phyloP scores from a whole-genome alignment of 352 stramenopile species.

The Phytophthora ohioensis region DNA sequence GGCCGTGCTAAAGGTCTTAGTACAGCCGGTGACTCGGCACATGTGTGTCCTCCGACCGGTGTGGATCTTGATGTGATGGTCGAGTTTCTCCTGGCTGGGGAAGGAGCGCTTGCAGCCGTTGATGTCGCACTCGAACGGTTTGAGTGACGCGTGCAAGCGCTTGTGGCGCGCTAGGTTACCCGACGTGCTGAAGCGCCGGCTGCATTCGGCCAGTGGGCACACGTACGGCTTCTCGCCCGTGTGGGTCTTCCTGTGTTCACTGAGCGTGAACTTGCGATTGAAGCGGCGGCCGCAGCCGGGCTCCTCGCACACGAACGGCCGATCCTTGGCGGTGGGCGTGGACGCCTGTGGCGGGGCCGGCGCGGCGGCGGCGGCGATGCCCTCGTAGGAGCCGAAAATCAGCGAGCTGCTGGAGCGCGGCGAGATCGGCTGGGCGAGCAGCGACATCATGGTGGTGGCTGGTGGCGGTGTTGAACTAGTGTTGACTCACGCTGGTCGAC shows the following conservation, averaged over 20 bases:
- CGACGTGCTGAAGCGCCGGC: slow-evolving; percentile 63
- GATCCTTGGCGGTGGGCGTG: slow-evolving; percentile 30
- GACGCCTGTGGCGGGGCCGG: background rate
- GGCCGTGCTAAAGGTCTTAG: slow-evolving; percentile 67
- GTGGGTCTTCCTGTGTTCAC: slow-evolving; percentile 66
- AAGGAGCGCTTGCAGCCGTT: slow-evolving; percentile 53
- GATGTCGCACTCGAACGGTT: slow-evolving; percentile 57
- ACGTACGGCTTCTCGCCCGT: slow-evolving; percentile 64
- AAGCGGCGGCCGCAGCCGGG: slow-evolving; percentile 52
- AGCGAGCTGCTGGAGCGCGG: slow-evolving; percentile 23
- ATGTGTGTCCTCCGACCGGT: slow-evolving; percentile 54
- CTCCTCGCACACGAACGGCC: slow-evolving; percentile 56
- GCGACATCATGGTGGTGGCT: slow-evolving; percentile 41
- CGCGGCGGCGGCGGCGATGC: background rate
- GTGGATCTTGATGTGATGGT: slow-evolving; percentile 66
- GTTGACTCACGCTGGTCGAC: slow-evolving; percentile 14
- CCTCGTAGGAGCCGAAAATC: slow-evolving; percentile 28
- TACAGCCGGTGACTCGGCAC: slow-evolving; percentile 49
- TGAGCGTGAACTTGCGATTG: slow-evolving; percentile 68
- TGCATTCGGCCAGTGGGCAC: slow-evolving; percentile 54
- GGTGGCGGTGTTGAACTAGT: slow-evolving; percentile 9
- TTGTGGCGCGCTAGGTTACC: slow-evolving; percentile 67
- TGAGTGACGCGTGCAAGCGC: slow-evolving; percentile 57
- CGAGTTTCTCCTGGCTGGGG: slow-evolving; percentile 52
- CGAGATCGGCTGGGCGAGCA: slow-evolving; percentile 41